Base-by-base conservation (phyloP, 441 rosid genomes). In the Raphanus hybrid region DNA sequence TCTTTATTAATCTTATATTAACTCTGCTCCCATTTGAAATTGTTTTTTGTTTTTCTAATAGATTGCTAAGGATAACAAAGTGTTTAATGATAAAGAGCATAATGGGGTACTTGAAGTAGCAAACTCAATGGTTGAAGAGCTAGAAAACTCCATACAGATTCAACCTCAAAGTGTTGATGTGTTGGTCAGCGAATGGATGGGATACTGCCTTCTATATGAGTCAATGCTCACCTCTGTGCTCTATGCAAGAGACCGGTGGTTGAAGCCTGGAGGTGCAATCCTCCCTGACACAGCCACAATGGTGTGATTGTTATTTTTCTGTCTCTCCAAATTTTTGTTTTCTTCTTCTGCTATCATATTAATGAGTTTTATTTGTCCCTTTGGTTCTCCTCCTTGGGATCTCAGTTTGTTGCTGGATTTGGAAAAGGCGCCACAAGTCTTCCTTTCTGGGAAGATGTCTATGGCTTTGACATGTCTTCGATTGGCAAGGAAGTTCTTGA, bases 101-200 rank as follows among this genome's bases (percentile, higher is more conserved):
- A 76, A 26, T 78, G 97, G 93, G 16, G 84, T 85, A 14, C 83
- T 95, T 70, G 93, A 92, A 84, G 94, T 95, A 48, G 94, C 91
- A 76, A 84, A 90, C 67, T 75, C 91, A 18, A 95, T 95, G 99
- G 96, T 91, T 77, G 98, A 95, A 82, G 91, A 89, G 79, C 80
- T 95, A 61, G 94, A 85, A 39, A 86, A 86, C 58, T 78, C 84
- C 57, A 63, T 87, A 64, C 68, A 86, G 78, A 88, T 94, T 60
- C 88, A 91, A 84, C 94, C 91, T 12, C 90, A 86, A 16, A 89
- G 90, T 67, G 83, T 95, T 48, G 98, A 95, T 83, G 85, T 92
- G 58, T 81, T 93, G 72, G 83, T 93, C 79, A 95, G 98, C 69
- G 99, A 95, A 82, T 95, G 99, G 99, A 95, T 95, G 99, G 99